A percentile compares a stretch with the other conserved stretches of the same genome.
phyloP scores from a whole-genome alignment of 208 protist genomes.

The Blastocrithidia nonstop region DNA sequence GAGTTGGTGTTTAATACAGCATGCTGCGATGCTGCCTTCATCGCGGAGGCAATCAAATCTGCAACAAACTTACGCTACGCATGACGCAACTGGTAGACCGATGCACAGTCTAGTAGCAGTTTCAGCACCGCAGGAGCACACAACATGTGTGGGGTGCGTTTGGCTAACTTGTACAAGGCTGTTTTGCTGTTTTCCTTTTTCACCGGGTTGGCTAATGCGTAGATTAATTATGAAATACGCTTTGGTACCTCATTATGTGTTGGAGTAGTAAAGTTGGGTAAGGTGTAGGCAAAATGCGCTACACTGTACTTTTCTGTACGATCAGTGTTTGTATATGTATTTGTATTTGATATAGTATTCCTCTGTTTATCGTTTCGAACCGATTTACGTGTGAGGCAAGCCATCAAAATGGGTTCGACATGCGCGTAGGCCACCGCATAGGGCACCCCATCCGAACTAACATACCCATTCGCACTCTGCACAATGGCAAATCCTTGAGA shows the following conservation, averaged over 20 bases:
- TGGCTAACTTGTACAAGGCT: conserved; percentile 51
- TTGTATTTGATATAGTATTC: too few relatives aligned
- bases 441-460: conserved; percentile 66
- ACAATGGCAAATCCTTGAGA: conserved; percentile 30
- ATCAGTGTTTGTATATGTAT: too few relatives aligned
- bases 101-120: conserved; percentile 31
- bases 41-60: conserved; percentile 58
- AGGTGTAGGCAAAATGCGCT: conserved; percentile 27
- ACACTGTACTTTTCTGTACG: conserved; percentile 18
- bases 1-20: too few relatives aligned
- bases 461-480: conserved; percentile 63
- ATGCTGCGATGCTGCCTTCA: too few relatives aligned
- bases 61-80: conserved; percentile 74
- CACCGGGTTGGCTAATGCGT: conserved; percentile 61
- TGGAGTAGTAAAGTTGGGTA: conserved; percentile 8
- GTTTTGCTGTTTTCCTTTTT: conserved; percentile 60
- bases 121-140: conserved; percentile 26
- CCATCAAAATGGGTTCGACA: conserved; percentile 41
- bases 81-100: conserved; percentile 58
- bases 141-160: conserved; percentile 52
- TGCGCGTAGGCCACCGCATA: conserved; percentile 73
- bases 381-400: too few relatives aligned
- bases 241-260: conserved; percentile 13
- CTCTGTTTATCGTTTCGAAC: too few relatives aligned
- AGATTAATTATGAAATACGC: conserved; percentile 38